Base-by-base conservation (phyloP, 2,329 filamentous ascomycete genomes). In the Monosporascus cannonballus region DNA sequence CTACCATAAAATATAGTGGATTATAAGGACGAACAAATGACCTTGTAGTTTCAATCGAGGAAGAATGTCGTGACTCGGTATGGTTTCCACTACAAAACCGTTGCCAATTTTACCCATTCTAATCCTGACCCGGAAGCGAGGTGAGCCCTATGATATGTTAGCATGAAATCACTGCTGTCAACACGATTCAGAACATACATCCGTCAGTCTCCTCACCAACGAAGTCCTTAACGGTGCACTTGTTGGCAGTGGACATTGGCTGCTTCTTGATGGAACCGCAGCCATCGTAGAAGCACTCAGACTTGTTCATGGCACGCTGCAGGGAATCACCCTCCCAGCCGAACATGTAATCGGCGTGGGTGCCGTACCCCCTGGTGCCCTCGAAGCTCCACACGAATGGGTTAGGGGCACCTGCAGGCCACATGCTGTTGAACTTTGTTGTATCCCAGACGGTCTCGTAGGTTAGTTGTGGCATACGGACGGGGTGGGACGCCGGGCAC, bases 371-470 rank as follows among this genome's bases (percentile, higher is more conserved):
- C 6, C 60, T 66, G 30, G 56, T 58, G 34, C 67, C 67, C 44
- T 67, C 59, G 55, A 64, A 67, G 50, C 63, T 68, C 59, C 62
- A 66, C 9, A 68, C 64, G 41, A 69, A 68, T 1, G 65, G 66
- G 54, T 67, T 64, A 0, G 63, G 62, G 3, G 66, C 59, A 42
- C 69, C 67, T 41, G 66, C 60, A 5, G 63, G 63, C 70, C 69
- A 68, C 48, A 72, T 55, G 64, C 68, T 62, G 54, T 71, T 71
- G 57, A 74, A 74, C 51, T 64, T 60, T 22, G 67, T 64, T 8
- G 71, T 73, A 51, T 75, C 69, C 71, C 74, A 76, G 61, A 76
- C 74, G 38, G 75, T 73, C 59, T 77, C 74, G 61, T 73, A 67
- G 0, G 65, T 64, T 11, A 77, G 58, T 53, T 76, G 75, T 2